Base-by-base conservation (phyloP, 345 rosid species). In the Populus euphratica region DNA sequence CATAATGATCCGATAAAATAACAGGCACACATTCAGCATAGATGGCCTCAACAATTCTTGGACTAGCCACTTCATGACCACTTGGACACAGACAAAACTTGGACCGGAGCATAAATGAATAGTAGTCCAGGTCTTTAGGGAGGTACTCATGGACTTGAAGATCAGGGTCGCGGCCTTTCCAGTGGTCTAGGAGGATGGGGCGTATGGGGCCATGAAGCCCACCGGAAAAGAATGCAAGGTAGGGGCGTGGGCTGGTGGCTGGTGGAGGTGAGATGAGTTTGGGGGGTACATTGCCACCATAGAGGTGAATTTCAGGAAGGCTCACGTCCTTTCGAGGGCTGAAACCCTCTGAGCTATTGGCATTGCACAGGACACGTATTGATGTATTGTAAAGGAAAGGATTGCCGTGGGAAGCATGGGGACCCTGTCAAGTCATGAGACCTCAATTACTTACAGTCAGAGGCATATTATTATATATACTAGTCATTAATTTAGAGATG, bases 1-100 rank as follows among this genome's bases (percentile, higher is more conserved):
- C 93, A 23, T 90, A 93, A 81, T 84, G 67, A 35, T 86, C 82
- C 0, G 99, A 95, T 69, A 95, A 80, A 62, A 95, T 90, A 23
- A 95, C 98, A 11, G 99, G 99, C 41, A 95, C 87, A 25, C 99
- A 95, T 72, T 91, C 96, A 0, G 97, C 82, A 76, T 90, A 91
- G 10, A 93, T 92, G 69, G 99, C 87, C 87, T 95, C 99, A 10
- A 85, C 94, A 31, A 93, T 81, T 79, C 98, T 85, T 35, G 99
- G 99, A 78, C 99, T 95, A 41, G 99, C 98, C 33, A 95, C 99
- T 67, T 95, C 99, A 5, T 90, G 76, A 11, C 98, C 99, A 49
- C 99, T 95, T 5, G 99, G 99, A 78, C 99, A 95, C 56, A 95
- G 80, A 75, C 99, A 95, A 70, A 84, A 95, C 85, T 86, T 91